Percentiles rank a stretch among this genome's conserved stretches.
These are phyloP conservation scores for Rosa lucieae DNA, from an alignment of 306 rosid species.

Conservation along the genomic window DNA sequence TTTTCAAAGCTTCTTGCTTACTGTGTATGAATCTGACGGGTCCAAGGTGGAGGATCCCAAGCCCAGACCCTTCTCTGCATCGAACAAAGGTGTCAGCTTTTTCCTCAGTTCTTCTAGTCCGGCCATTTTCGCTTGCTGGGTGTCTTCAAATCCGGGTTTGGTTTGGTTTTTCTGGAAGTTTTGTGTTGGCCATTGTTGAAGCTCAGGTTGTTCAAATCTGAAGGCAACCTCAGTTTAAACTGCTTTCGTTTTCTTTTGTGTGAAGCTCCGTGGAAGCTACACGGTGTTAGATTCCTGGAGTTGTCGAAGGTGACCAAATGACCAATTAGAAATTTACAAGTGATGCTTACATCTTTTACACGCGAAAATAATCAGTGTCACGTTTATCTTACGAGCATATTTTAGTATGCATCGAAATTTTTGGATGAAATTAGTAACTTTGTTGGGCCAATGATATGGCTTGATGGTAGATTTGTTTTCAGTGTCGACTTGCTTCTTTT, in stretches of 20 bases:
- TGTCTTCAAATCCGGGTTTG: not conserved
- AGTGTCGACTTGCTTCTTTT: too few species aligned
- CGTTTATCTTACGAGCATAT: too few species aligned
- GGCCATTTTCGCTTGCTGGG: constrained; percentile 46
- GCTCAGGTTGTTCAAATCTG: not conserved
- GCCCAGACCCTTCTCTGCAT: constrained; percentile 74
- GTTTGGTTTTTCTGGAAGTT: not conserved
- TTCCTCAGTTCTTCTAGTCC: constrained; percentile 86
- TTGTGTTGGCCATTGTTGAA: not conserved
- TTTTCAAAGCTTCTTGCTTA: constrained; percentile 22
- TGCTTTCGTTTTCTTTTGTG: not conserved
- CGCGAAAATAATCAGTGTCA: too few species aligned
- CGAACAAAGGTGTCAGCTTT: constrained; percentile 76
- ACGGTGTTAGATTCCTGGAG: not conserved
- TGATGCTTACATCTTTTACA: not conserved
- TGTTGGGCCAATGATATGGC: too few species aligned
- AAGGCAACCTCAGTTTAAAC: not conserved
- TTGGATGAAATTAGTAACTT: too few species aligned
- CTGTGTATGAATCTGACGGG: constrained; percentile 83
- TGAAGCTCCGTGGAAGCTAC: not conserved
- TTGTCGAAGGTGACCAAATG: not conserved
- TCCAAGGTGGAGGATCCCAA: constrained; percentile 54
- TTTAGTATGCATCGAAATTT: too few species aligned
- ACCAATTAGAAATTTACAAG: not conserved
- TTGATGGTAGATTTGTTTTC: too few species aligned